A percentile compares a stretch with the other conserved stretches of the same genome.
phyloP scores from a whole-genome alignment of 2,329 filamentous ascomycete species.

The Mollisiaceae sp. region DNA sequence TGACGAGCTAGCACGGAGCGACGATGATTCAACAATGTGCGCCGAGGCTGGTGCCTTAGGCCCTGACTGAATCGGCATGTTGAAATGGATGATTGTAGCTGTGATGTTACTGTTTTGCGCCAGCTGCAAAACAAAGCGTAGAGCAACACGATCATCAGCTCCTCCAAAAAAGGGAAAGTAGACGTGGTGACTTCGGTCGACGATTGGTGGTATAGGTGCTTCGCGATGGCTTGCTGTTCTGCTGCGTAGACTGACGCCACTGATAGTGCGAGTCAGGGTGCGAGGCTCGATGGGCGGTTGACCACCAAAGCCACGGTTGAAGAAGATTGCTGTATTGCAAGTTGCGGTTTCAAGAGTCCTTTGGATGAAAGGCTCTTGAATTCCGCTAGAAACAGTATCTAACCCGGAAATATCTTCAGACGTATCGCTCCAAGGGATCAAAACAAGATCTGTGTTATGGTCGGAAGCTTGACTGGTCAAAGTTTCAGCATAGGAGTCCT shows the following conservation, averaged over 20 bases:
- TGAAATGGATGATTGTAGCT: conserved; percentile 72
- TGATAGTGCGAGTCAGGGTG: conserved; percentile 51
- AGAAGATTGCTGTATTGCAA: conserved; percentile 77
- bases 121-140: conserved; percentile 83
- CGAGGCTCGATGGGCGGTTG: conserved; percentile 47
- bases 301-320: conserved; percentile 73
- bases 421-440: conserved; percentile 87
- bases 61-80: conserved; percentile 35
- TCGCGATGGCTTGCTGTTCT: conserved; percentile 50
- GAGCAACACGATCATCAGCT: conserved; percentile 77
- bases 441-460: conserved; percentile 72
- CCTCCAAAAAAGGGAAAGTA: conserved; percentile 89
- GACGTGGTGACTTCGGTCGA: conserved; percentile 78
- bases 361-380: conserved; percentile 77
- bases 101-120: conserved; percentile 80
- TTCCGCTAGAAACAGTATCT: conserved; percentile 64
- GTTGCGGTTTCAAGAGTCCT: conserved; percentile 65
- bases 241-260: conserved; percentile 64
- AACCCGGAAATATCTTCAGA: conserved; percentile 64
- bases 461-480: conserved; percentile 73
- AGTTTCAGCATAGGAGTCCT: conserved; percentile 78
- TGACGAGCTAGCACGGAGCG: conserved; percentile 18
- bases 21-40: conserved; percentile 1
- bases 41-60: conserved; percentile 28
- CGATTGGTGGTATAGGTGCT: conserved; percentile 60